phyloP scores from a whole-genome alignment of 129 eudicot species.

The Cynara cardunculus region DNA sequence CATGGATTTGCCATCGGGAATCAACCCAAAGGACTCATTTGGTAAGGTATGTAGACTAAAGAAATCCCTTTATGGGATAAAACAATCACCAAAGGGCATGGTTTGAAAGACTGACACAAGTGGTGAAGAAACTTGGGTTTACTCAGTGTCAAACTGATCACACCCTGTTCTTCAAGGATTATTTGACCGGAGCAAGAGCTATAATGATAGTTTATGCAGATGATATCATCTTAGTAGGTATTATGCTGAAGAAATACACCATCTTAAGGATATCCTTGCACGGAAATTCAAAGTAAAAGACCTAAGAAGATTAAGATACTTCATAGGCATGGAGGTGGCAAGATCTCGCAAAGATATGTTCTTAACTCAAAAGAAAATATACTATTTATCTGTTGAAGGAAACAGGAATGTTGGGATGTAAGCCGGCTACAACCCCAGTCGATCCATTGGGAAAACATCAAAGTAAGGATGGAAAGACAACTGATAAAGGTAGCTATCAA shows the following conservation, averaged over 20 bases:
- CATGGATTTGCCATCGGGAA: not conserved
- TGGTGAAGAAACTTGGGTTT: not conserved
- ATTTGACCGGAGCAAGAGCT: not conserved
- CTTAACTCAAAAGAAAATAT: too few species aligned
- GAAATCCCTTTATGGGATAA: not conserved
- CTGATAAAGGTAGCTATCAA: not conserved
- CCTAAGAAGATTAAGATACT: too few species aligned
- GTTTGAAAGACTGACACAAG: not conserved
- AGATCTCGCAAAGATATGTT: too few species aligned
- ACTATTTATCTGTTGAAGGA: too few species aligned
- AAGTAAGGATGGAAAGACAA: too few species aligned
- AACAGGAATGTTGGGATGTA: too few species aligned
- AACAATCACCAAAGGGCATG: not conserved
- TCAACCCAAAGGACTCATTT: not conserved
- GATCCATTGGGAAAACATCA: too few species aligned
- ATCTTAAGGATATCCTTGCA: too few species aligned
- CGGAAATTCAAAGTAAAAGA: too few species aligned
- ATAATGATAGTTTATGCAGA: not conserved
- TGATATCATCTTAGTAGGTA: not conserved
- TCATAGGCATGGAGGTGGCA: too few species aligned
- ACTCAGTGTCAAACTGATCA: not conserved
- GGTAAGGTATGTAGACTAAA: not conserved
- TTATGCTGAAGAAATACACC: too few species aligned
- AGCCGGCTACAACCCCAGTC: too few species aligned
- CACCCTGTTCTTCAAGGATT: not conserved